Evolutionary conservation across 1,284 basidiomycete species (phyloP).

Genomic region (Boletus sp.): DNA sequence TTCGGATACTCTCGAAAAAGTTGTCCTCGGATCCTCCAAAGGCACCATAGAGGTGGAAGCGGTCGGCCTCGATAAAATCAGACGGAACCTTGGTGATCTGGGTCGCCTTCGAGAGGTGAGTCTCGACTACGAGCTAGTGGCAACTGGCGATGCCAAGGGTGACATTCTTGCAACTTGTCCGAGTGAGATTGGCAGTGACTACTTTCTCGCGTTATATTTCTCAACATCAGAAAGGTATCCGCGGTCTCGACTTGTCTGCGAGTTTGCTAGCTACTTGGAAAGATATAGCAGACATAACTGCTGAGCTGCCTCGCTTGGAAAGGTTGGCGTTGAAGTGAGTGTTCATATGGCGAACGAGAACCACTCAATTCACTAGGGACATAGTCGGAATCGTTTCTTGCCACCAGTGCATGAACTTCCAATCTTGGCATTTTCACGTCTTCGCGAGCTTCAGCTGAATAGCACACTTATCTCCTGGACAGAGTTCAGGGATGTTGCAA

Average conservation of each 20-base stretch:
- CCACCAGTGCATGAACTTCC: slow-evolving; percentile 35
- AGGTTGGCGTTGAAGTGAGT: slow-evolving; percentile 77
- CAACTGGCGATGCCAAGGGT: slow-evolving; percentile 54
- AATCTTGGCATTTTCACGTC: slow-evolving; percentile 47
- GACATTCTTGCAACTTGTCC: slow-evolving; percentile 62
- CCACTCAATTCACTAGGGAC: slow-evolving; percentile 15
- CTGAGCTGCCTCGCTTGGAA: slow-evolving; percentile 62
- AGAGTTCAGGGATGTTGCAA: slow-evolving; percentile 56
- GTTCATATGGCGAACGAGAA: slow-evolving; percentile 4
- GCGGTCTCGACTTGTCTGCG: slow-evolving; percentile 78
- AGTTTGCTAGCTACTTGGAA: slow-evolving; percentile 78
- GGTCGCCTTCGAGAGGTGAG: slow-evolving; percentile 74
- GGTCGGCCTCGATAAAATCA: slow-evolving; percentile 77
- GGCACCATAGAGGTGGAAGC: slow-evolving; percentile 85
- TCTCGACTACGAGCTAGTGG: slow-evolving; percentile 67
- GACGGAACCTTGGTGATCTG: slow-evolving; percentile 66
- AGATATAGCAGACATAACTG: slow-evolving; percentile 62
- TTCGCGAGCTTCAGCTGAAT: slow-evolving; percentile 78
- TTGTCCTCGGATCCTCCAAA: slow-evolving; percentile 79
- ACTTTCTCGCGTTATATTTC: slow-evolving; percentile 5
- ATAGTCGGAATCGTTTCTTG: slow-evolving; percentile 62
- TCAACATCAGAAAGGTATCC: slow-evolving; percentile 55
- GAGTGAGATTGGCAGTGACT: slow-evolving; percentile 51
- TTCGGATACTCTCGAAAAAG: slow-evolving; percentile 51
- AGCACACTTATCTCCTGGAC: slow-evolving; percentile 68